Conservation (phyloP, 192 early-diverging fungal genomes). For the Lobosporangium transversale region DNA sequence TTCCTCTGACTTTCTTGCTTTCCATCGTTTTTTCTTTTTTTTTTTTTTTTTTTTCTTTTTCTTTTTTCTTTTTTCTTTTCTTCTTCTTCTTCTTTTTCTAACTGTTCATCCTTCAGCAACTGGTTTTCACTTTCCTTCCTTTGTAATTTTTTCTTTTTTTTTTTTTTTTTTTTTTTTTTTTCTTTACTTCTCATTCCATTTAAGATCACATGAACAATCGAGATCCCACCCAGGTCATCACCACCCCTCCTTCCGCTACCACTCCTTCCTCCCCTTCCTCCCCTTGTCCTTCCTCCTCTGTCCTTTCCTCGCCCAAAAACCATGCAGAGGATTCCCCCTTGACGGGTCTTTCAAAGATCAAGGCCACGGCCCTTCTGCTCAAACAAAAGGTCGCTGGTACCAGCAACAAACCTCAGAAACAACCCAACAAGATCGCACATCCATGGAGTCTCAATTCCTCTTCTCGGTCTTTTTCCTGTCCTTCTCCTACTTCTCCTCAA, state of each 20-base stretch:
- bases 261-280: neutral
- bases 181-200: neutral
- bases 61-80: no score
- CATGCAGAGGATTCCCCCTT: neutral
- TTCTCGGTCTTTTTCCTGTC: slow-evolving; percentile 15
- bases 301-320: neutral
- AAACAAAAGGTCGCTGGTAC: slow-evolving; percentile 50
- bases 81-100: neutral
- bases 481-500: slow-evolving; percentile 15
- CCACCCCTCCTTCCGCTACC: neutral
- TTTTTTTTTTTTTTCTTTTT: no score
- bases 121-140: neutral
- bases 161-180: neutral
- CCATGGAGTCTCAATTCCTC: slow-evolving; percentile 19
- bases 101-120: neutral
- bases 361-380: slow-evolving; percentile 37
- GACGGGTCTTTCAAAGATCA: slow-evolving; percentile 45
- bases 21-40: no score
- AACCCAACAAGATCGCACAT: slow-evolving; percentile 46
- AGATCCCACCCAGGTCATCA: slow-evolving; percentile 30
- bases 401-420: slow-evolving; percentile 24
- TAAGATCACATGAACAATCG: slow-evolving; percentile 45
- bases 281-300: neutral
- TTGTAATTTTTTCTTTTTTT: neutral
- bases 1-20: no score